Base-by-base conservation (phyloP, 805 yeast species). In the Barnettozyma salicaria region DNA sequence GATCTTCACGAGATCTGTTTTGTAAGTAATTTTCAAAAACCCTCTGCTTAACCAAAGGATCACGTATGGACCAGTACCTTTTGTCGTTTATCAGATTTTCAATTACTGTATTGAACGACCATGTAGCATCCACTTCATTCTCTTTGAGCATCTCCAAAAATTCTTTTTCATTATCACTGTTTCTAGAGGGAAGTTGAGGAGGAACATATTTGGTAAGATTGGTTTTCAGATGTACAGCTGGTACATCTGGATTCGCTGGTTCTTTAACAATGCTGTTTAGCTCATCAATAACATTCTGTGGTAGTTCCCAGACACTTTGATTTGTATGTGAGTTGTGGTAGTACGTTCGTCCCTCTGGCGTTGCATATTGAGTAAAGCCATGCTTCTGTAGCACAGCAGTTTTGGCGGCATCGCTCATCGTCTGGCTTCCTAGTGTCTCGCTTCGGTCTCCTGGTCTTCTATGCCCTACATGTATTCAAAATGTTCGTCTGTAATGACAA, bases 221-320 rank as follows among this genome's bases (percentile, higher is more conserved):
- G 14, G 30, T 22, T 12, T 16, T 19, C n/a, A 24, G 22, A 12
- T 32, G 19, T 4, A 12, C 8, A n/a, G 23, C 3, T 5, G 30
- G 4, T 19, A 26, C n/a, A 21, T 40, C 11, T 27, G 40, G 8
- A 25, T 38, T 13, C 30, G 30, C 16, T 10, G 40, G 30, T 27
- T 37, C 31, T 32, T 24, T 24, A n/a, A n/a, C 7, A 19, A n/a
- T 12, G 13, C 13, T 13, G 25, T 39, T 43, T 1, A 51, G 18
- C 44, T 40, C 55, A 5, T 39, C 44, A 22, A 56, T 55, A 6
- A 74, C 64, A 22, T 68, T 78, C 1, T 55, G 64, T 0, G 96
- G 96, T n/a, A 74, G 58, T 14, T 78, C 83, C 96, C 96, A 89
- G 0, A 80, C 77, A 14, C 92, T 79, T 49, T 78, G 77, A 6